Evolutionary conservation across 2,329 filamentous ascomycete genomes (phyloP), one percentile per base, ranked within the genome.

Genomic region (Ophiostoma sp.): DNA sequence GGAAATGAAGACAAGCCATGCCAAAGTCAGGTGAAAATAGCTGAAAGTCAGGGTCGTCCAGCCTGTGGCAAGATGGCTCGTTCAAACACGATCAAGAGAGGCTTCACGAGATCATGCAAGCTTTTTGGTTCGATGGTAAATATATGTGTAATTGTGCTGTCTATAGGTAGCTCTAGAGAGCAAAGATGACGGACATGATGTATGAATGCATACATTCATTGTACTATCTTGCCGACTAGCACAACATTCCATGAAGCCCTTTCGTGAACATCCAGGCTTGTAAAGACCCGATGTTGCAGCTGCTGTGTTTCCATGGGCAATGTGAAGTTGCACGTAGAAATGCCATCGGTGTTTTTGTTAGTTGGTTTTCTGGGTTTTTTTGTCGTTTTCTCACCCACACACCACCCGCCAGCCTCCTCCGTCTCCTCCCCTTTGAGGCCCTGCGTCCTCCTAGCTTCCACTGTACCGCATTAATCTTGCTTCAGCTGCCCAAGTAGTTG

Each of bases 271-370:
- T 45, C 49, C 49, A 27, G 18, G 4, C 18, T 55, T 55, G 49
- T 36, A 27, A 27, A 27, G 27, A 27, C 27, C 27, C 27, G 27
- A 18, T 18, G 49, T 27, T 27, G 49, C 7, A 16, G 16, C n/a
- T 49, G 47, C 16, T 49, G 45, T 1, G 5, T 47, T 27, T 2
- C 2, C 45, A 27, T 9, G 18, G 11, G 42, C 3, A 44, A 3
- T 6, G 7, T 44, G 42, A 12, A 6, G 8, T 55, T 40, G 55
- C 55, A 38, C 55, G 12, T 18, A 38, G 6, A 27, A 60, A 12
- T 38, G 27, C 55, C 55, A 60, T 38, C 55, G 55, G 45, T 74
- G 69, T 69, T 68, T 64, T 18, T 65, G 64, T 69, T 27, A 63
- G 65, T 64, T 66, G 60, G 40, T 66, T 45, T 64, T 60, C 11